Evolutionary conservation across 2,329 filamentous ascomycete species (phyloP).

Genomic region (Nakataea oryzae): DNA sequence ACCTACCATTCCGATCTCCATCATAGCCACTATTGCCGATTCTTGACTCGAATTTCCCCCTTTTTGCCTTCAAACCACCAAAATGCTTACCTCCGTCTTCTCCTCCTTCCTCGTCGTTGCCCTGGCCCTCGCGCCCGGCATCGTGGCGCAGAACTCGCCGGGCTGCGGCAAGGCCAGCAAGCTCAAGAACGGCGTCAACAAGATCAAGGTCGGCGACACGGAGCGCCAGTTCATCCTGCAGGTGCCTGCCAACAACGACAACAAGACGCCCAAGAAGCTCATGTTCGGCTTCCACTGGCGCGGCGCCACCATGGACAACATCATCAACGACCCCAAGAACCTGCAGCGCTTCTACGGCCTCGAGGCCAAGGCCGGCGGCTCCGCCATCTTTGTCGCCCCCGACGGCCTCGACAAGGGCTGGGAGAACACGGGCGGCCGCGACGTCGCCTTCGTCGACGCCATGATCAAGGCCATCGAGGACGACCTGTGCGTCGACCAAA

Average conservation of each 20-base stretch:
- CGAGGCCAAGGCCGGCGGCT: constrained; percentile 18
- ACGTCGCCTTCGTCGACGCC: constrained; percentile 26
- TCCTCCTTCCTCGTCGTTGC: not conserved
- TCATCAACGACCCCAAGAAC: constrained; percentile 17
- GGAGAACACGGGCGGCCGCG: constrained; percentile 29
- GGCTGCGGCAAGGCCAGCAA: not conserved
- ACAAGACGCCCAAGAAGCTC: constrained; percentile 11
- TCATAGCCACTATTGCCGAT: not conserved
- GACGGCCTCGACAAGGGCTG: constrained; percentile 30
- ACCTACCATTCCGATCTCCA: not conserved
- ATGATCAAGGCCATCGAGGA: constrained; percentile 25
- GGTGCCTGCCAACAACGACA: not conserved
- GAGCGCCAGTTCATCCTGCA: constrained; percentile 1
- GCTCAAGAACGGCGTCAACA: not conserved
- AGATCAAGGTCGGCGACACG: not conserved
- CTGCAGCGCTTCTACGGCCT: constrained; percentile 26
- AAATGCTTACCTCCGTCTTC: not conserved
- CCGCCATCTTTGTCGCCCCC: constrained; percentile 30
- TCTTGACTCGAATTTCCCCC: too few relatives aligned
- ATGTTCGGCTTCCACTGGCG: constrained; percentile 32
- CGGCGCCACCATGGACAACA: constrained; percentile 23
- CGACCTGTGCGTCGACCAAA: constrained; percentile 29
- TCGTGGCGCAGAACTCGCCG: not conserved
- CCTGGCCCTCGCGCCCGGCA: not conserved
- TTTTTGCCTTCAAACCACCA: not conserved